Evolutionary conservation across 192 early-diverging fungal species (phyloP), one percentile per base, ranked within the genome.

Genomic region (Allomyces javanicus): DNA sequence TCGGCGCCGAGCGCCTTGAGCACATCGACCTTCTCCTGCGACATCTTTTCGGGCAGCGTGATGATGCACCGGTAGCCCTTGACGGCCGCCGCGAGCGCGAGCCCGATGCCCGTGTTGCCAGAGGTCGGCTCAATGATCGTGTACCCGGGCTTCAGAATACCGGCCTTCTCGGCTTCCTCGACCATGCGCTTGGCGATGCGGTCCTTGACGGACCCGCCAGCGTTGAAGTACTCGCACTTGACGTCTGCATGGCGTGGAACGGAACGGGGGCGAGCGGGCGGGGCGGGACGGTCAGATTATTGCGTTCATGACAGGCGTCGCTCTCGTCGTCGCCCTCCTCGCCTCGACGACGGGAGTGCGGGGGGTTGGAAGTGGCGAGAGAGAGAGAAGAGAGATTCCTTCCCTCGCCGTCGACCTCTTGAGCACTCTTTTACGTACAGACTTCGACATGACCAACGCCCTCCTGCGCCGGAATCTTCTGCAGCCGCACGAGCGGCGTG

Each of bases 1-100:
- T 99, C 94, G 25, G 96, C 94, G 27, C 94, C 95, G 24, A 99
- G 78, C 10, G 92, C 94, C 70, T 96, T 97, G 68, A 99, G 81
- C 7, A 99, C 89, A 73, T 96, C 96, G 22, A 97, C 95, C 83
- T 99, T 99, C 76, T 99, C 96, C 77, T 96, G 89, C 64, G 87
- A 90, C 96, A 99, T 99, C 75, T 99, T 99, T 76, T 99, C 96
- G 25, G 96, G 96, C 25, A 99, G 80, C 14, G 96, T 99, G 68
- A 99, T 99, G 72, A 99, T 94, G 70, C 88, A 85, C 68, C 88
- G 83, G 81, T 99, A 99, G 33, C 96, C 96, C 79, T 96, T 99
- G 63, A 99, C 90, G n/a, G 96, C 94, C 61, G 89, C 92, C 66
- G 94, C 84, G 44, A 99, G 77, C 62, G 96, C 96, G 62, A 99